Evolutionary conservation across 2,329 filamentous ascomycete species (phyloP).

Genomic region (Botrytis byssoidea): DNA sequence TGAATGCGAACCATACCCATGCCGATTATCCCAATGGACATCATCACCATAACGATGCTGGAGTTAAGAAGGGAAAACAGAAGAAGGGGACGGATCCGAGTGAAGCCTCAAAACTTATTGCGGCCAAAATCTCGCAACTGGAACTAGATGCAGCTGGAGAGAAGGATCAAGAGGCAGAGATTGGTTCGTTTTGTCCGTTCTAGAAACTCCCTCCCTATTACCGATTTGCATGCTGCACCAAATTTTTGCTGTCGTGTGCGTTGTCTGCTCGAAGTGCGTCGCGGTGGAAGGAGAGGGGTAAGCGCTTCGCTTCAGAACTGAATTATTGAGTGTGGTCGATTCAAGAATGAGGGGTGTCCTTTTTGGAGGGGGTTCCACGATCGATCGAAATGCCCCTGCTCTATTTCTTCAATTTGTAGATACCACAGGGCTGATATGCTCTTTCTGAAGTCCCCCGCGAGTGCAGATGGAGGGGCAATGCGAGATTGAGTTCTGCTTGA

Average conservation of each 20-base stretch:
- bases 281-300: conserved; percentile 20
- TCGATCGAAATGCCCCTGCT: neutral
- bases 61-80: conserved; percentile 74
- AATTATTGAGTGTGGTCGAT: conserved; percentile 3
- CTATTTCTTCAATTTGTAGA: neutral
- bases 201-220: conserved; percentile 19
- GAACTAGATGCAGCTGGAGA: conserved; percentile 91
- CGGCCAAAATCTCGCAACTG: conserved; percentile 90
- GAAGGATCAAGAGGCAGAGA: conserved; percentile 94
- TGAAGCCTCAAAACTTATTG: conserved; percentile 87
- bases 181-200: conserved; percentile 61
- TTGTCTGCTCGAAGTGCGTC: neutral
- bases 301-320: conserved; percentile 18
- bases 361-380: neutral
- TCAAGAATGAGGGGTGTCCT: neutral
- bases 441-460: conserved; percentile 6
- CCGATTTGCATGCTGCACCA: conserved; percentile 3
- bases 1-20: conserved; percentile 33
- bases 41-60: conserved; percentile 46
- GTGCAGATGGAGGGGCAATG: conserved; percentile 34
- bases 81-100: conserved; percentile 83
- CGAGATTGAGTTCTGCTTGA: conserved; percentile 17
- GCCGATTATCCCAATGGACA: conserved; percentile 38
- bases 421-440: neutral
- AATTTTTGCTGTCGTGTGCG: neutral